Evolutionary conservation across 345 rosid genomes (phyloP), one percentile per base, ranked within the genome.

Genomic region (Camelina laxa): DNA sequence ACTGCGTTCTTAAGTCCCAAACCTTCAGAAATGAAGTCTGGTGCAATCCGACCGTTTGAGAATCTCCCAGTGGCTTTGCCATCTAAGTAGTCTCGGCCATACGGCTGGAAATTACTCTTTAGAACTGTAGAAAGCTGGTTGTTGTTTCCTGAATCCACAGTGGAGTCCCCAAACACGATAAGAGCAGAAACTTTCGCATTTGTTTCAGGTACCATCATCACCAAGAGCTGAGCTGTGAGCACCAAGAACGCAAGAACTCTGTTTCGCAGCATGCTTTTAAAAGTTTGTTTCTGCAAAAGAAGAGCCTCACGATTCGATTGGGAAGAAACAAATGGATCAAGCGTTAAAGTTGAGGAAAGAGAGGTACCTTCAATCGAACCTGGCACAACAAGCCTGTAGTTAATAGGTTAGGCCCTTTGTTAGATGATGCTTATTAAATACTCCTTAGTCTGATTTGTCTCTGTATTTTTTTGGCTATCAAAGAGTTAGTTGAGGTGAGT

Each of bases 91-190:
- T 92, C 95, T 3, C 97, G 82, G 39, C 98, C 98, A 60, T 92
- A 92, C 0, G 97, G 98, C 69, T 50, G 22, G 48, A 90, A 91
- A 17, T 93, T 89, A 81, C 98, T 87, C 84, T 83, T 90, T 10
- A 80, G 70, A 12, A 87, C 51, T 3, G 98, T 91, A 7, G 89
- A 74, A 17, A 93, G 83, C 48, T 76, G 79, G 73, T 93, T 93
- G 80, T 93, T 93, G 84, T 92, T 90, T n/a, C 93, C 93, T 14
- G 91, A 72, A 79, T 92, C 97, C 9, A 87, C 93, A 0, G 91
- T 69, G 17, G 96, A 92, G 80, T 90, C 95, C 45, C 94, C 92
- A 58, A 90, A 88, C 38, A 88, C 95, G 6, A 92, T 88, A 27
- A 88, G 56, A 1, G 95, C 91, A 1, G 91, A 83, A 33, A 88